These are phyloP conservation scores for Seiridium unicorne DNA, from an alignment of 2,329 filamentous ascomycete species.

Conservation along the genomic window DNA sequence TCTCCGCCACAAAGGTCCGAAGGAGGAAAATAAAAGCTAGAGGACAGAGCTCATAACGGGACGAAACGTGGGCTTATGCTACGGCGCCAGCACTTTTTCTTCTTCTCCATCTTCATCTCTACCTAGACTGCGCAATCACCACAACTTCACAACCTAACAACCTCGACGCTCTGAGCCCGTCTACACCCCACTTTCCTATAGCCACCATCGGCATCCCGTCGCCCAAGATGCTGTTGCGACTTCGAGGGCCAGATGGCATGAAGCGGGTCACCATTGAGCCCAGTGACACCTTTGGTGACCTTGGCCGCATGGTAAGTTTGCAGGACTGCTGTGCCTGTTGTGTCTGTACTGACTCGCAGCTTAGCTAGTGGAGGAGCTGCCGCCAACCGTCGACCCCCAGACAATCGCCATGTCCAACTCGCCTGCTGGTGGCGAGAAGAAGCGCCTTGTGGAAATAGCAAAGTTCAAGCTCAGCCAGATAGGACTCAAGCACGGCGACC, in stretches of 20 bases:
- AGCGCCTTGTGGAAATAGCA: conserved; percentile 56
- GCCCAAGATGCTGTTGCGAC: conserved; percentile 75
- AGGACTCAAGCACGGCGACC: conserved; percentile 75
- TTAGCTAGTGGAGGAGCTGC: conserved; percentile 58
- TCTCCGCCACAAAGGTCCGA: too few species aligned
- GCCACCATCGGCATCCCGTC: neutral
- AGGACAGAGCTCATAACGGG: too few species aligned
- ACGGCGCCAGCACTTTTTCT: neutral
- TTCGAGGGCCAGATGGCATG: conserved; percentile 90
- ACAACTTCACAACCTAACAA: neutral
- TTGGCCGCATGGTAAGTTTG: conserved; percentile 48
- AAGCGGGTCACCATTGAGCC: conserved; percentile 79
- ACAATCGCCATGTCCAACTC: conserved; percentile 62
- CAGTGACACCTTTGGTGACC: conserved; percentile 67
- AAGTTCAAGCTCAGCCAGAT: conserved; percentile 56
- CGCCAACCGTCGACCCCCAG: conserved; percentile 58
- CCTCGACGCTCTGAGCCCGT: neutral
- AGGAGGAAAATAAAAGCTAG: too few species aligned
- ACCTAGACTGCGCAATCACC: neutral
- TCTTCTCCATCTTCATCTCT: neutral
- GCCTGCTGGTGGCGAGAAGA: conserved; percentile 56
- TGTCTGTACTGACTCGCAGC: neutral
- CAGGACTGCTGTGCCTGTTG: too few species aligned
- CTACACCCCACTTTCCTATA: neutral
- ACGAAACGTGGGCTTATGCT: neutral